Percentiles rank a stretch among this genome's conserved stretches.
Conservation (phyloP, 208 protist genomes). For the Angomonas deanei region DNA sequence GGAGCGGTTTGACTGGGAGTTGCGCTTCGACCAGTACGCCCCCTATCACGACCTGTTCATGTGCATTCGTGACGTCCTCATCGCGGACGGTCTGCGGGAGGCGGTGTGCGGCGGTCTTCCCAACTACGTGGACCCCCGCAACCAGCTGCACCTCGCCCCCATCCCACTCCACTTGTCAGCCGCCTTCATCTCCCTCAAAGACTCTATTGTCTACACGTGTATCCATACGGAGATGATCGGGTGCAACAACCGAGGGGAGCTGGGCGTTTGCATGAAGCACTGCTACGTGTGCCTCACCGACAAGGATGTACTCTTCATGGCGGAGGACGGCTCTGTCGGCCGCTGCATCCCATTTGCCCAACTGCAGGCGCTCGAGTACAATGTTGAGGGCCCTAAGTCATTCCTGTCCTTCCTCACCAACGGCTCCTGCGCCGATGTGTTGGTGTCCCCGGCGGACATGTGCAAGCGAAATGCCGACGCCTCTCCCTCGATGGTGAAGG, state of each 20-base stretch:
- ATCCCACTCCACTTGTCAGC: slow-evolving; percentile 29
- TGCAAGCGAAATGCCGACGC: slow-evolving; percentile 8
- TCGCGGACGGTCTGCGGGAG: slow-evolving; percentile 26
- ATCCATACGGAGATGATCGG: slow-evolving; percentile 37
- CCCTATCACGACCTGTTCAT: slow-evolving; percentile 14
- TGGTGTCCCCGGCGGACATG: slow-evolving; percentile 17
- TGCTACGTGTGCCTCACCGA: slow-evolving; percentile 39
- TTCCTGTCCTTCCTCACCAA: slow-evolving; percentile 15
- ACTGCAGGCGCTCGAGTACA: slow-evolving; percentile 24
- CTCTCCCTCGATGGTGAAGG: slow-evolving; percentile 17
- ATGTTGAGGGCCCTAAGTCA: not conserved
- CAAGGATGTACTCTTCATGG: slow-evolving; percentile 18
- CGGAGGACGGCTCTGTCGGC: slow-evolving; percentile 17
- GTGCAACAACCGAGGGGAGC: slow-evolving; percentile 12
- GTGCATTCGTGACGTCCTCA: slow-evolving; percentile 28
- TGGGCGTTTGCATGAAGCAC: slow-evolving; percentile 23
- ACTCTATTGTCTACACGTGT: slow-evolving; percentile 39
- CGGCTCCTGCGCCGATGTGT: slow-evolving; percentile 13
- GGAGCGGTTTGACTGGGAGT: slow-evolving; percentile 18
- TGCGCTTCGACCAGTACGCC: slow-evolving; percentile 20
- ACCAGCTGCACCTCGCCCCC: slow-evolving; percentile 22
- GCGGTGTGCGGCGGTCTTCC: slow-evolving; percentile 28
- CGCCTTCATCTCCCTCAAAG: slow-evolving; percentile 20
- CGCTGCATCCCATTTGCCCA: slow-evolving; percentile 16
- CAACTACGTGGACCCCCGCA: slow-evolving; percentile 33